Percentiles rank a stretch among this genome's conserved stretches.
phyloP scores from a whole-genome alignment of 1,139 yeast species.

The Sugiyamaella paludigena region DNA sequence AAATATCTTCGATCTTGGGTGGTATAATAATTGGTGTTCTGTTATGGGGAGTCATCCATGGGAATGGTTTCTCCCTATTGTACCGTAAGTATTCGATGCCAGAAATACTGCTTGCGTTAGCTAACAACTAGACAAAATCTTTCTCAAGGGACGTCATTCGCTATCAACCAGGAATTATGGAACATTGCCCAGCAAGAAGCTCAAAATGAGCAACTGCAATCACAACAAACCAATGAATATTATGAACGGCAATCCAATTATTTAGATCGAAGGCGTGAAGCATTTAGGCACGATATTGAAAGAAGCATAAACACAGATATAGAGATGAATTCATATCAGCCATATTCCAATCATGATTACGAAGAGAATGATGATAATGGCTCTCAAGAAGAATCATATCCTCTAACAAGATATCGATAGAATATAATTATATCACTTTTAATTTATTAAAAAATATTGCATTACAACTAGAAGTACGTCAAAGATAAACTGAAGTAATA shows the following conservation, averaged over 20 bases:
- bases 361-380: neutral
- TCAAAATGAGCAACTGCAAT: conserved; percentile 23
- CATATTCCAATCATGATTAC: neutral
- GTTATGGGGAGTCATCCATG: conserved; percentile 67
- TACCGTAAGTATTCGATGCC: conserved; percentile 7
- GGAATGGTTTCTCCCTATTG: conserved; percentile 73
- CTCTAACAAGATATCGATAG: neutral
- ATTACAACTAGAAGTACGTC: no score
- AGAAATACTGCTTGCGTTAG: neutral
- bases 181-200: conserved; percentile 35
- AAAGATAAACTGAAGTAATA: no score
- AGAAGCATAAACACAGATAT: neutral
- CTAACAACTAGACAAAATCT: conserved; percentile 3
- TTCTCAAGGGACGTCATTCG: conserved; percentile 35
- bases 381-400: neutral
- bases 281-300: conserved; percentile 3
- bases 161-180: conserved; percentile 33
- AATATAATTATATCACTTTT: no score
- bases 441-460: no score
- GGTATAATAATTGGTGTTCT: conserved; percentile 54
- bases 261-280: conserved; percentile 5
- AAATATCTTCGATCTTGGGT: conserved; percentile 77
- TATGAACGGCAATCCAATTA: conserved; percentile 17
- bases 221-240: conserved; percentile 18
- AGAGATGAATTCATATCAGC: neutral